These are phyloP conservation scores for Leucosporidium yakuticum DNA, from an alignment of 768 basidiomycete genomes.

Conservation along the genomic window DNA sequence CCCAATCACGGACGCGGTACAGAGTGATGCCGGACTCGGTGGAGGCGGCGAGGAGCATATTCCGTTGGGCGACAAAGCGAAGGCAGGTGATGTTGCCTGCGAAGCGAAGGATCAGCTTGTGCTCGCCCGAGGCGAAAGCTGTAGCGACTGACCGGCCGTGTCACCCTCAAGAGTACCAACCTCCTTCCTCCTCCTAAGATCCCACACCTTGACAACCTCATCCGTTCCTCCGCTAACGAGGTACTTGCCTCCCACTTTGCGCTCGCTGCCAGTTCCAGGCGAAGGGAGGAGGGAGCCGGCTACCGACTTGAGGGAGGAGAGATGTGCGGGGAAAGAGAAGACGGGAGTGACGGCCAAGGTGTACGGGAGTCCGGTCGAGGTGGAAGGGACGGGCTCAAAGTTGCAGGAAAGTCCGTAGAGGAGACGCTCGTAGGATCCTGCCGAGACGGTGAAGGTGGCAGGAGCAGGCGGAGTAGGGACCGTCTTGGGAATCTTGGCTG, in stretches of 20 bases:
- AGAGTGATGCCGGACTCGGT: constrained; percentile 86
- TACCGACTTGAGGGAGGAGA: constrained; percentile 84
- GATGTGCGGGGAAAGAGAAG: constrained; percentile 96
- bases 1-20: constrained; percentile 92
- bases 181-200: constrained; percentile 81
- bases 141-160: constrained; percentile 57
- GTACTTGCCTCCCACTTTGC: constrained; percentile 85
- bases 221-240: constrained; percentile 92
- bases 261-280: constrained; percentile 15
- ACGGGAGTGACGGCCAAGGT: constrained; percentile 60
- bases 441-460: constrained; percentile 71
- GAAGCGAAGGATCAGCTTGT: neutral
- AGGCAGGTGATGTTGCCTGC: constrained; percentile 31
- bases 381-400: constrained; percentile 32
- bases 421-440: constrained; percentile 93
- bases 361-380: constrained; percentile 35
- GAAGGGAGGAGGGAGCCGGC: constrained; percentile 54
- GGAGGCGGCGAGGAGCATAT: constrained; percentile 83
- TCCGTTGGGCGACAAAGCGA: constrained; percentile 58
- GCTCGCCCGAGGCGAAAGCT: constrained; percentile 4
- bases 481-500: neutral
- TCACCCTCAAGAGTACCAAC: constrained; percentile 93
- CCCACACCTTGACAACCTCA: constrained; percentile 96
- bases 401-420: constrained; percentile 50
- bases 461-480: constrained; percentile 29